phyloP scores from a whole-genome alignment of 331 rosid species.

The Dryas integrifolia region DNA sequence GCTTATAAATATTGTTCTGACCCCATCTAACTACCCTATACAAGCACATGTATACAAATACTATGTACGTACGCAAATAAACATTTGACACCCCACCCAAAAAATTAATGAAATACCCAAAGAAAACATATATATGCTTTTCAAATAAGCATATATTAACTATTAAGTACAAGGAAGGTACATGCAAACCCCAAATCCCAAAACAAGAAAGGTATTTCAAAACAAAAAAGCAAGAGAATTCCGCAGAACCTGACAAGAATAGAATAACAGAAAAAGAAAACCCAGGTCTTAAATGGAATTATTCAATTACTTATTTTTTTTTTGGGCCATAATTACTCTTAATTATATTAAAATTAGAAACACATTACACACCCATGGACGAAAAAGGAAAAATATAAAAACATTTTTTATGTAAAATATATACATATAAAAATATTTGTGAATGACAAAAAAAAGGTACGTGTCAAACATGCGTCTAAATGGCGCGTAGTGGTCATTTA shows the following conservation, averaged over 20 bases:
- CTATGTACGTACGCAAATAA: too few relatives aligned
- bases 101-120: not conserved
- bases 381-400: not conserved
- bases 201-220: not conserved
- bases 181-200: not conserved
- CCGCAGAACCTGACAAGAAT: not conserved
- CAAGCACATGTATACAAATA: too few relatives aligned
- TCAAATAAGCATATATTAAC: not conserved
- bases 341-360: too few relatives aligned
- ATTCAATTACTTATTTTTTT: too few relatives aligned
- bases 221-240: not conserved
- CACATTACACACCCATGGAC: too few relatives aligned
- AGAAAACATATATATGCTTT: not conserved
- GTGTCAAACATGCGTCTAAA: not conserved
- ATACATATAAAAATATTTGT: not conserved
- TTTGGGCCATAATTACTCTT: too few relatives aligned
- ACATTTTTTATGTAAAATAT: not conserved
- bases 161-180: slow-evolving; percentile 23
- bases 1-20: not conserved
- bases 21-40: not conserved
- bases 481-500: slow-evolving; percentile 7
- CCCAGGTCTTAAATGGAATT: slow-evolving; percentile 6
- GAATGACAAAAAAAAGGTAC: not conserved
- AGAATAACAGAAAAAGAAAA: not conserved
- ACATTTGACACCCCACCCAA: not conserved